Conservation (phyloP, 2,329 filamentous ascomycete species). For the Bimuria novae-zelandiae region DNA sequence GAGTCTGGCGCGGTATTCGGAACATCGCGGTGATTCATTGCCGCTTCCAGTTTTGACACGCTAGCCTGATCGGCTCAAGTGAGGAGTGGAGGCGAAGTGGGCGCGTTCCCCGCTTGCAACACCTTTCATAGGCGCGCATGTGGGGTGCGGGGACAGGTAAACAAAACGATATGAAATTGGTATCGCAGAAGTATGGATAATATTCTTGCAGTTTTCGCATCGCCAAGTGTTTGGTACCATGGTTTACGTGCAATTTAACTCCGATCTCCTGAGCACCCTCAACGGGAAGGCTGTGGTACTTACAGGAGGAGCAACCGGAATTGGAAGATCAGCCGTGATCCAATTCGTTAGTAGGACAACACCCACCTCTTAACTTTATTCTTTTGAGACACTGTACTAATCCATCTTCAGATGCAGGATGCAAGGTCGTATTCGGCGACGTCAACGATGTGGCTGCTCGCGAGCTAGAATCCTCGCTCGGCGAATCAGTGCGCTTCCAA, state of each 20-base stretch:
- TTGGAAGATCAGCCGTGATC: slow-evolving; percentile 22
- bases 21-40: no score
- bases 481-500: slow-evolving; percentile 16
- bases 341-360: slow-evolving; percentile 22
- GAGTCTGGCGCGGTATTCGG: no score
- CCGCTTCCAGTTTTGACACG: not conserved
- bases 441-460: slow-evolving; percentile 19
- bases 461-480: slow-evolving; percentile 15
- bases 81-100: not conserved
- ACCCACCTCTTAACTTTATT: not conserved
- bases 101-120: not conserved
- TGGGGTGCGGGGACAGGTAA: slow-evolving; percentile 6
- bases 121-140: not conserved
- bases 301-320: slow-evolving; percentile 29
- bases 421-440: slow-evolving; percentile 28
- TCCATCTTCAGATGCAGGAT: slow-evolving; percentile 19
- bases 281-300: slow-evolving; percentile 24
- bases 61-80: not conserved
- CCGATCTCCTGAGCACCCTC: slow-evolving; percentile 17
- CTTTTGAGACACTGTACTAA: not conserved
- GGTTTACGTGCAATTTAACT: slow-evolving; percentile 26
- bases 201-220: not conserved
- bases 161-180: not conserved
- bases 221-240: slow-evolving; percentile 3
- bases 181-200: not conserved